These are phyloP conservation scores for Hondaea fermentalgiana DNA, from an alignment of 108 stramenopile species.

Conservation along the genomic window DNA sequence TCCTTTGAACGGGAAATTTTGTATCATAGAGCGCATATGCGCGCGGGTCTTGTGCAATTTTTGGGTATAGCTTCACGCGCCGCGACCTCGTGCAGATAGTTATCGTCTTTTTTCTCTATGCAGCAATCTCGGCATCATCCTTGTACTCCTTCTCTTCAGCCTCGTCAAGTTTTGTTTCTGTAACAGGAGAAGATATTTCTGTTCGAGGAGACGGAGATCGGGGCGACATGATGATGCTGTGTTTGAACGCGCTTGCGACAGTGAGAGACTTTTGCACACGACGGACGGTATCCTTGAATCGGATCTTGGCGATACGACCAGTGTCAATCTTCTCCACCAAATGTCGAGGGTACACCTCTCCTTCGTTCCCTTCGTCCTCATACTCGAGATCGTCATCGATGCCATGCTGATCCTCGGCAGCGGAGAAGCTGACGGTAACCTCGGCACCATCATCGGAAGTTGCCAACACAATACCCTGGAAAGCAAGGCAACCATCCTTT, in stretches of 20 bases:
- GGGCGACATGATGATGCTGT: neutral
- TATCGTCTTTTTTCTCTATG: neutral
- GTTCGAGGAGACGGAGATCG: neutral
- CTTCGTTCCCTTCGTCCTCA: neutral
- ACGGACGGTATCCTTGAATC: neutral
- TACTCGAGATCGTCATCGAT: neutral
- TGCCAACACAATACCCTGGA: neutral
- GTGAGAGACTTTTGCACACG: neutral
- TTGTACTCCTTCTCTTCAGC: too few species aligned
- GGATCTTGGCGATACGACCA: neutral
- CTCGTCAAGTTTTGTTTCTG: neutral
- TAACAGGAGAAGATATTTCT: too few species aligned
- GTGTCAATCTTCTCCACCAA: constrained; percentile 3
- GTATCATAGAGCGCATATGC: too few species aligned
- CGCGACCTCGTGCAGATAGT: too few species aligned
- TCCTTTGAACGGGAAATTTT: too few species aligned
- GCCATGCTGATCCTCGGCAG: neutral
- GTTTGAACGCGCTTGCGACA: neutral
- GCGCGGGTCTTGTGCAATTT: too few species aligned
- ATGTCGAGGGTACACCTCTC: neutral
- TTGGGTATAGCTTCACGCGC: too few species aligned
- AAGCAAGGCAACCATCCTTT: neutral
- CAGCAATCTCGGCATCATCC: neutral
- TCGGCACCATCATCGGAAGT: neutral
- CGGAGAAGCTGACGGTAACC: neutral